Evolutionary conservation across 768 basidiomycete species (phyloP), one percentile per base, ranked within the genome.

Genomic region (Psilocybe cubensis): DNA sequence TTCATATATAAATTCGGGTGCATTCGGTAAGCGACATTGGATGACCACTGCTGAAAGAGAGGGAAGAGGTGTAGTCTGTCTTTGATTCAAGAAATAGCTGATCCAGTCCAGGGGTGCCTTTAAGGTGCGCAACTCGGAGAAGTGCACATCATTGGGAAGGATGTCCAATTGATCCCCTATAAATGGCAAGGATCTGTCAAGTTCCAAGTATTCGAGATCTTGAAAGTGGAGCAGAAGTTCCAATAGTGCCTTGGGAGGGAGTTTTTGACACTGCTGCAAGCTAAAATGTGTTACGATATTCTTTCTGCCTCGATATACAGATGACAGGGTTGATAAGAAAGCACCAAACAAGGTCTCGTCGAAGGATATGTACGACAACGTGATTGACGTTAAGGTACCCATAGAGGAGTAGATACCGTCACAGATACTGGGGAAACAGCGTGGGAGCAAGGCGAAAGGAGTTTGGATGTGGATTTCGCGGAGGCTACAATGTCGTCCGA

Each of bases 51-150:
- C 28, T 6, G 17, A 24, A 23, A 58, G 51, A 14, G 25, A 35
- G 24, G 50, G 50, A 46, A 58, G 41, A 0, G 56, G 41, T 11
- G 31, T 10, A 20, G 52, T 10, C n/a, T 11, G 20, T 12, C 5
- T 14, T 29, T 28, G 23, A 23, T 41, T 14, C 11, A 58, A 21
- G 5, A 58, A 40, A 28, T 42, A 42, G 9, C 20, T 20, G 3
- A 58, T 44, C 57, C 57, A 58, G 27, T 58, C 57, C 20, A 58
- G 29, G 5, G 57, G 57, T 14, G 57, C 57, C 38, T 40, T 54
- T 4, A 58, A 10, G 27, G 35, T 58, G 1, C 33, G 35, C 18
- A 58, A 21, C 12, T 54, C 35, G 2, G 11, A 33, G 18, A 58
- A 47, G 6, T 21, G 35, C 3, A 43, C 20, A 5, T 23, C 18